Evolutionary conservation across 2,329 filamentous ascomycete genomes (phyloP), one percentile per base, ranked within the genome.

Genomic region (Fusarium zealandicum): DNA sequence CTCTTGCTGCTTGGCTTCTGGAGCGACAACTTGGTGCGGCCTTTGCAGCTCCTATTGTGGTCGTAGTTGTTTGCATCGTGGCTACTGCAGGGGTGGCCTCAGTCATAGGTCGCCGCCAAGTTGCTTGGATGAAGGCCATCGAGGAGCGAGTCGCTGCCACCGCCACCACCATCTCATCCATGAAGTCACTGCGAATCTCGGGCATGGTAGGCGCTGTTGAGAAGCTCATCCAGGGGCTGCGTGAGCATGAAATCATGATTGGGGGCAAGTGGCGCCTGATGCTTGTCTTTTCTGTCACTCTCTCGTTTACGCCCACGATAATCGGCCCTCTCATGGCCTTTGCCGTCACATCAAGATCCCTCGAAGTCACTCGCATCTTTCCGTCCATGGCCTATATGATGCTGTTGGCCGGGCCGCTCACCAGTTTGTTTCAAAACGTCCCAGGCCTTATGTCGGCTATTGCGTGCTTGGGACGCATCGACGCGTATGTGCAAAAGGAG

Each of bases 311-410:
- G 3, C 75, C 75, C 1, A 40, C 69, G 0, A 67, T 70, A 11
- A 47, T 78, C 2, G 68, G 67, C 2, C 75, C 76, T 0, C 67
- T 74, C 0, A 42, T 74, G 2, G 66, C 73, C 0, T 73, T 74
- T 43, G 67, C 64, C n/a, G 43, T 68, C 11, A 61, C 67, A 6
- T 51, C 54, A 2, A 40, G 51, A 2, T 45, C 48, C 2, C 56
- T 74, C 3, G 61, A 69, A 9, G 56, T 63, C 0, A 60, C 69
- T 3, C 61, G 54, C 8, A 69, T 72, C 14, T 74, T 72, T 41
- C 67, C 69, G 1, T 58, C 70, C 0, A 49, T 73, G 16, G 67
- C 71, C 1, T 72, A 66, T 28, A 37, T 73, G 4, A 50, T 60
- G 3, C 57, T 74, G 1, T 28, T 73, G 8, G 51, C 69, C 3